phyloP scores from a whole-genome alignment of 2,329 filamentous ascomycete genomes.

The Cytospora leucostoma region DNA sequence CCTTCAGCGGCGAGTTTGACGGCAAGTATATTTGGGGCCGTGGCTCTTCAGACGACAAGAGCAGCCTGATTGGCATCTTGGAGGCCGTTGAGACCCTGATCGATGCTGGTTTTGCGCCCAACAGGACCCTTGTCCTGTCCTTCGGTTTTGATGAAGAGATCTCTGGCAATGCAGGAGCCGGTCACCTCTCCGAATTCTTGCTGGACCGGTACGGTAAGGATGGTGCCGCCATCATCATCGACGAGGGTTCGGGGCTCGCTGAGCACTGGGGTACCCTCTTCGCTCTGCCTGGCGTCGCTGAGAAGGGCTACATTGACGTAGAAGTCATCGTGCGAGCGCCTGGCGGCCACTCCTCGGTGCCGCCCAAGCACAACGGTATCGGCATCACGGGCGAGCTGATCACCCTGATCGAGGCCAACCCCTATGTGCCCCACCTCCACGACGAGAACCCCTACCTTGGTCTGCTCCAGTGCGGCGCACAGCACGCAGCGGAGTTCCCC shows the following conservation, averaged over 20 bases:
- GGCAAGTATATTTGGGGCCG: slow-evolving; percentile 63
- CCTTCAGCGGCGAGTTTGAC: slow-evolving; percentile 59
- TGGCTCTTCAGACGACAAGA: slow-evolving; percentile 63
- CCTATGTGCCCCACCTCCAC: slow-evolving; percentile 45
- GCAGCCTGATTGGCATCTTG: slow-evolving; percentile 58
- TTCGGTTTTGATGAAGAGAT: slow-evolving; percentile 68
- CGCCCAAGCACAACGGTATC: slow-evolving; percentile 56
- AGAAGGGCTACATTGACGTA: slow-evolving; percentile 64
- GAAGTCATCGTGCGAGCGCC: slow-evolving; percentile 57
- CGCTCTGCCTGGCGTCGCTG: slow-evolving; percentile 58
- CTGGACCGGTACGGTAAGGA: slow-evolving; percentile 54
- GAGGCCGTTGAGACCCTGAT: slow-evolving; percentile 59
- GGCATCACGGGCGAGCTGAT: slow-evolving; percentile 50
- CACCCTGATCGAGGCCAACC: slow-evolving; percentile 47
- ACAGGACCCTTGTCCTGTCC: slow-evolving; percentile 57
- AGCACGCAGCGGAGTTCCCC: slow-evolving; percentile 48
- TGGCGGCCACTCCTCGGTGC: slow-evolving; percentile 63
- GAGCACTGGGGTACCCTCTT: slow-evolving; percentile 51
- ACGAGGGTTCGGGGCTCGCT: slow-evolving; percentile 56
- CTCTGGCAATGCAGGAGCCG: slow-evolving; percentile 53
- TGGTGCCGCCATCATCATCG: slow-evolving; percentile 58
- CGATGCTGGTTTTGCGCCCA: slow-evolving; percentile 52
- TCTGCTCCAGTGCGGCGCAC: slow-evolving; percentile 43
- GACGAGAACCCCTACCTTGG: slow-evolving; percentile 46
- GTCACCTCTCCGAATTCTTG: slow-evolving; percentile 48